Percentiles rank a stretch among this genome's conserved stretches.
phyloP scores from a whole-genome alignment of 805 yeast genomes.

The Sugiyamaella lignohabitans region DNA sequence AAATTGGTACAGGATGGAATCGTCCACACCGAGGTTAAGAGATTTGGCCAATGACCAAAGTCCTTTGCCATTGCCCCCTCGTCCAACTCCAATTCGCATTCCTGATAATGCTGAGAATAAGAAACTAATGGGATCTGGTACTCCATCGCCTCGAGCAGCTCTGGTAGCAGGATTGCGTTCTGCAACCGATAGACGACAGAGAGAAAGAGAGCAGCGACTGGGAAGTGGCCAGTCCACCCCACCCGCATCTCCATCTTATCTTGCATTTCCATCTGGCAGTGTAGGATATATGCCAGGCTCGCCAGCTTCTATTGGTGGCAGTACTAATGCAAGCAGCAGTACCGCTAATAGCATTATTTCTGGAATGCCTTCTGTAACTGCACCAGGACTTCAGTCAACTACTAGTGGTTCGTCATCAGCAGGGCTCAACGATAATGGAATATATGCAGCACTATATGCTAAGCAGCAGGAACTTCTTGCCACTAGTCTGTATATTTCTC shows the following conservation, averaged over 20 bases:
- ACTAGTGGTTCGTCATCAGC: not conserved
- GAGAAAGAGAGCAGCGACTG: constrained; percentile 12
- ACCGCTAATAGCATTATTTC: constrained; percentile 6
- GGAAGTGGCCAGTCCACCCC: constrained; percentile 3
- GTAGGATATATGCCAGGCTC: constrained; percentile 9
- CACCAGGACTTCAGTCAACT: constrained; percentile 1
- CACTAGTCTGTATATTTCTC: constrained; percentile 29
- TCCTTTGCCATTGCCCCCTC: not conserved
- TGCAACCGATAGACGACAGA: constrained; percentile 26
- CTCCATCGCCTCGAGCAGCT: constrained; percentile 25
- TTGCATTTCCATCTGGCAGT: not conserved
- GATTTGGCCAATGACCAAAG: not conserved
- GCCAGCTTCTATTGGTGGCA: not conserved
- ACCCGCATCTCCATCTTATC: constrained; percentile 5
- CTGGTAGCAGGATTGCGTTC: constrained; percentile 23
- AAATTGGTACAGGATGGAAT: too few relatives aligned
- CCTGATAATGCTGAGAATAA: not conserved
- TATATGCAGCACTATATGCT: constrained; percentile 30
- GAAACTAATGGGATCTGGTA: not conserved
- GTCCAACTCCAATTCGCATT: constrained; percentile 3
- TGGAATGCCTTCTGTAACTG: constrained; percentile 3
- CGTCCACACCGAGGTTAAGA: not conserved
- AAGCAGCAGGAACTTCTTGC: constrained; percentile 31
- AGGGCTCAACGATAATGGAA: constrained; percentile 11
- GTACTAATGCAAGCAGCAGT: constrained; percentile 2